Percentiles rank a stretch among this genome's conserved stretches.
Conservation (phyloP, 495 filamentous ascomycete genomes). For the Hyaloscypha bicolor region DNA sequence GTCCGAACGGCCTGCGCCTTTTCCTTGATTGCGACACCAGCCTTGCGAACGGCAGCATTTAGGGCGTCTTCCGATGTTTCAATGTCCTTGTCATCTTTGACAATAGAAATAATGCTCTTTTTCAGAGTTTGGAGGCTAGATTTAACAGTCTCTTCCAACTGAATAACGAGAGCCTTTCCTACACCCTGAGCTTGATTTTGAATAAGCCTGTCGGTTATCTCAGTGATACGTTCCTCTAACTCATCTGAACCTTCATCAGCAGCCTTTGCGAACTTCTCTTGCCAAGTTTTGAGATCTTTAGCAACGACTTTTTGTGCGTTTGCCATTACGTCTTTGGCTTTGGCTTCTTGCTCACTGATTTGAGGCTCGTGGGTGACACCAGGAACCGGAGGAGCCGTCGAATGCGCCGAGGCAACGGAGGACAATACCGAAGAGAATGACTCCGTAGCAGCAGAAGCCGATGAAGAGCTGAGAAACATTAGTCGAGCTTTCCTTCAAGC, state of each 20-base stretch:
- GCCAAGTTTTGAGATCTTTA: slow-evolving; percentile 79
- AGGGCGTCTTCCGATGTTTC: slow-evolving; percentile 67
- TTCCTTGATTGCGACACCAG: slow-evolving; percentile 75
- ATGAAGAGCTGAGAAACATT: slow-evolving; percentile 24
- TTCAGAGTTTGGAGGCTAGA: slow-evolving; percentile 68
- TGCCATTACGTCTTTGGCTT: slow-evolving; percentile 31
- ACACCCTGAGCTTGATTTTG: slow-evolving; percentile 63
- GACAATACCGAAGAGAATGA: slow-evolving; percentile 33
- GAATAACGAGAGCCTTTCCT: slow-evolving; percentile 66
- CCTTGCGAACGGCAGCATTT: slow-evolving; percentile 62
- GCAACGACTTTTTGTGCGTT: slow-evolving; percentile 65
- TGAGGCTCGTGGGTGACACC: slow-evolving; percentile 17
- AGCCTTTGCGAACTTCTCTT: slow-evolving; percentile 80
- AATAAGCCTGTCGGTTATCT: slow-evolving; percentile 76
- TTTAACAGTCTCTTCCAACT: slow-evolving; percentile 67
- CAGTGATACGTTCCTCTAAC: slow-evolving; percentile 65
- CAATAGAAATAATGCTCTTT: slow-evolving; percentile 61
- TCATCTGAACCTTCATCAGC: slow-evolving; percentile 79
- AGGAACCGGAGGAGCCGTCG: slow-evolving; percentile 16
- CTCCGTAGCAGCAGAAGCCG: slow-evolving; percentile 28
- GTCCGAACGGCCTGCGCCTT: slow-evolving; percentile 78
- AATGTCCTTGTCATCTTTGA: slow-evolving; percentile 54
- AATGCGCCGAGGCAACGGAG: slow-evolving; percentile 32
- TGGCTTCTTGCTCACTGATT: slow-evolving; percentile 39
- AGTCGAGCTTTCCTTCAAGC: slow-evolving; percentile 14